Evolutionary conservation across 257 asterid genomes (phyloP), one percentile per base, ranked within the genome.

Genomic region (Solanum commersonii): DNA sequence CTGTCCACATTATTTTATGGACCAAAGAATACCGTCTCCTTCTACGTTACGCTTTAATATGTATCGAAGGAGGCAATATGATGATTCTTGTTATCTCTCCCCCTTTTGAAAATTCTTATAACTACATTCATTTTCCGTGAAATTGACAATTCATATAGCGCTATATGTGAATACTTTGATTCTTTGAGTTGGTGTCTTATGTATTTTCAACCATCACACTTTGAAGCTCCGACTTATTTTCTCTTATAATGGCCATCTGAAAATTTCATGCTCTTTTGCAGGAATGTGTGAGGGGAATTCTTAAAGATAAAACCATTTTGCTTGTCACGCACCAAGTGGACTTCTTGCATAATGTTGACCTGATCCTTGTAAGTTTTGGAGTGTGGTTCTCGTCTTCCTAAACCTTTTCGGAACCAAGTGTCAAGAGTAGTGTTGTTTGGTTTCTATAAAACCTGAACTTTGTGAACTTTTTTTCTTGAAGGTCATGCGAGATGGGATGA

Each of bases 311-410:
- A 93, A 97, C 99, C 18, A 84, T 94, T 40, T 76, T 97, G 52
- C 98, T 97, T 29, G 99, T 97, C 22, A 97, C 99, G 0, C 99
- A 97, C 93, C 99, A 97, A 97, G 98, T 97, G 15, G 99, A 97
- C 91, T 97, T 97, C 97, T 92, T 97, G 93, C 99, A 94, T 85
- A 97, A 97, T 40, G 98, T 95, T 83, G 99, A 97, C 91, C 94
- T 90, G 82, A 97, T 97, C 89, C 89, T 97, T 6, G 99, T 97
- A 92, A 22, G 98, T 88, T 10, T 9, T 27, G 77, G 88, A 31
- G 72, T 25, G 33, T 85, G 86, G 65, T 49, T 44, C 86, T 84
- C 87, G 1, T 27, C 31, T 27, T 63, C 84, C 77, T 79, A 16
- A 25, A 31, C 71, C 86, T 29, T 27, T 86, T 18, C 40, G 37